Evolutionary conservation across 768 basidiomycete species (phyloP), one percentile per base, ranked within the genome.

Genomic region (Leccinum imitatum): DNA sequence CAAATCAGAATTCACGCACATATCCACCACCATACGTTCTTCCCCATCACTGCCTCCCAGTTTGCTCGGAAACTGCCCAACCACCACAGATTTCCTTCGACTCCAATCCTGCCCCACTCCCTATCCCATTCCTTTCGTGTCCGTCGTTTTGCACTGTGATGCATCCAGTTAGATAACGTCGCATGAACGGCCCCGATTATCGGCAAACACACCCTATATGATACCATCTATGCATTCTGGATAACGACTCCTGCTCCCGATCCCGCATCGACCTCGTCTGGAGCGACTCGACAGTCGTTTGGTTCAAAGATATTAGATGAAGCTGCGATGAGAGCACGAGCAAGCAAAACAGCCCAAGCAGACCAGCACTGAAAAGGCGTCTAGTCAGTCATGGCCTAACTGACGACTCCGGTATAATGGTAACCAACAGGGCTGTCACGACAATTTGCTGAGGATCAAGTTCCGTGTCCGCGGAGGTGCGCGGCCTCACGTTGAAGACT

Each of bases 61-160:
- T 87, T 88, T 47, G 74, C 77, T 53, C 78, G 71, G 50, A 65
- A 60, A 63, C 79, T 83, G 27, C 90, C 95, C 37, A 84, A 74
- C 86, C 89, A 92, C 95, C 95, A 98, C 7, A 95, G 73, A 69
- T 94, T 87, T 0, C 90, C 93, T 68, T 95, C 95, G 31, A 78
- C 83, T 7, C 80, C 77, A 1, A 90, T 77, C 30, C 79, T 73
- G 0, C 95, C 95, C 90, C 91, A 98, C 66, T 95, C 93, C 25
- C 75, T 73, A 63, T 93, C 85, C 88, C 91, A 95, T 48, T 78
- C 72, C 37, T 68, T 72, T 47, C 67, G 70, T 17, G 78, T 82
- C 35, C 68, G 72, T 35, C 75, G 75, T 62, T 82, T 88, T 3
- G 76, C 81, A 23, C 88, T 89, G 69, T 46, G n/a, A 53, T 48